Base-by-base conservation (phyloP, 371 early-diverging fungal genomes). In the Haplosporangium sp. region DNA sequence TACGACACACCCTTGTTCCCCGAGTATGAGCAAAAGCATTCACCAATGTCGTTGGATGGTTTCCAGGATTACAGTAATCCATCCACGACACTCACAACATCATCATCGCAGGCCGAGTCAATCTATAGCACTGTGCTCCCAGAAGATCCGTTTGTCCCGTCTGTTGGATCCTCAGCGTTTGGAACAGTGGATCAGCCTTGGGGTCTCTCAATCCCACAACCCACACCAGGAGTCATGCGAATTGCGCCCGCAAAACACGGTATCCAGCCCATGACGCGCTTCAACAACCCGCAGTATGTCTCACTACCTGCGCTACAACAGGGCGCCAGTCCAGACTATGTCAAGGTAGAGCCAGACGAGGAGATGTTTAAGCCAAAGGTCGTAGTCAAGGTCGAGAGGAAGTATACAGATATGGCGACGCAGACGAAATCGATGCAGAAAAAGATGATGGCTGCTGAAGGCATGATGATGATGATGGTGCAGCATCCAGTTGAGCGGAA, bases 1-100 rank as follows among this genome's bases (percentile, higher is more conserved):
- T 67, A 54, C 43, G 67, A 67, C 42, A 43, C 37, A 0, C 40
- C 80, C 6, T 43, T 74, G 29, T 73, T 79, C 55, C 80, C 69
- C 12, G 80, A 73, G 16, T 56, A 62, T 29, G 74, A 74, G 20
- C 74, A 60, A 61, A 73, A 73, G 59, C 67, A 51, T n/a, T 6
- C 43, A 6, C 59, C 72, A 1, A 29, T 57, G 13, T 50, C 63
- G 5, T 38, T 62, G 6, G 43, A 43, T 51, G 59, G 60, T 41
- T 55, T 53, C 20, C 54, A 57, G 41, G 6, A 23, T 14, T 63
- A 48, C 20, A 38, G 54, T 41, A 43, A 16, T 18, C 42, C 16
- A 41, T 8, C 53, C 12, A 48, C 57, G 20, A 12, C 51, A 0
- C 29, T 55, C 61, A 45, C 37, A 37, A 37, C 50, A 12, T 42